Evolutionary conservation across 805 yeast genomes (phyloP), one percentile per base, ranked within the genome.

Genomic region (Wickerhamomyces chambardii): DNA sequence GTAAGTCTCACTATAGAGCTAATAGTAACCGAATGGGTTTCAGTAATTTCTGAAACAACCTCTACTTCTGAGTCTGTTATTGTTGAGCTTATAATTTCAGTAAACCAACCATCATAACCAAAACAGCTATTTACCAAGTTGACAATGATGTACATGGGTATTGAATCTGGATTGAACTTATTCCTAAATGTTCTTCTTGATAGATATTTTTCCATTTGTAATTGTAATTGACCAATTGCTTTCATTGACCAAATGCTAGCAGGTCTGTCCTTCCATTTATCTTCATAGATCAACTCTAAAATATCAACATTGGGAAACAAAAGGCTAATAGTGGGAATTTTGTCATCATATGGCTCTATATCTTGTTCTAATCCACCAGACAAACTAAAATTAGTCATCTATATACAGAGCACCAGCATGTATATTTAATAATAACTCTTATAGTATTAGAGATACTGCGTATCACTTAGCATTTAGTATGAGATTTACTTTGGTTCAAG

Each of bases 1-100:
- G 82, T 74, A 3, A 89, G 75, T 18, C 90, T 63, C 3, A 87
- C 83, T 8, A 53, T 51, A 2, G 67, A 65, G 42, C 62, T 61
- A 2, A 61, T 52, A 6, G 48, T 43, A 3, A 61, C 51, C 3
- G 56, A 46, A 36, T 47, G 46, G 14, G 42, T 37, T 11, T 37
- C 28, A 12, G 38, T 38, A 17, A 19, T 14, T 18, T 21, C 29
- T 2, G 27, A 32, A n/a, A n/a, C 43, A 32, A 3, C 15, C 7
- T 25, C 25, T 3, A 40, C 35, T 3, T 36, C 38, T 28, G 50
- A 53, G 5, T 46, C 45, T 14, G 33, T 19, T 1, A 45, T 27
- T 3, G 22, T 44, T 1, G 55, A 38, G 14, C 52, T 47, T 1
- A 63, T 19, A 1, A 75, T 53, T 32, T 62, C 63, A 24, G 70